These are phyloP conservation scores for Saturnispora sanitii DNA, from an alignment of 805 yeast species.

Conservation along the genomic window DNA sequence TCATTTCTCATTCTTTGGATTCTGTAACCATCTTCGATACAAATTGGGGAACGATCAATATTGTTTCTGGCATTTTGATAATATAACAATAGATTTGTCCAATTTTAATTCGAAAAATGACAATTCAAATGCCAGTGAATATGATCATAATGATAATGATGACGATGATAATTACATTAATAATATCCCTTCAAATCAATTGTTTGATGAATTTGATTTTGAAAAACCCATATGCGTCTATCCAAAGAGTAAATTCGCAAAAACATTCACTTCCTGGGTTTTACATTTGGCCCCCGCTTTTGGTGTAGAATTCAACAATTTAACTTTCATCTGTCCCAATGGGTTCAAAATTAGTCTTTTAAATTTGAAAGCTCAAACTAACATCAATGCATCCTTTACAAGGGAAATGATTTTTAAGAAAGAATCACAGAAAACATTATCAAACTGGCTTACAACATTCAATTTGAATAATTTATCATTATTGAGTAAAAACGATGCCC, in stretches of 20 bases:
- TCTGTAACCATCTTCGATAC: neutral
- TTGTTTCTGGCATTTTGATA: slow-evolving; percentile 1
- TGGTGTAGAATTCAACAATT: slow-evolving; percentile 13
- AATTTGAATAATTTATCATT: slow-evolving; percentile 5
- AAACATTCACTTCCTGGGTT: slow-evolving; percentile 12
- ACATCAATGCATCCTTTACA: slow-evolving; percentile 4
- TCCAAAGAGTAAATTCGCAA: slow-evolving; percentile 11
- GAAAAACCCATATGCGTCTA: slow-evolving; percentile 15
- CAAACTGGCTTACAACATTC: slow-evolving; percentile 9
- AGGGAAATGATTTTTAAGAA: slow-evolving; percentile 4
- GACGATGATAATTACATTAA: neutral
- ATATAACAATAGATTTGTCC: slow-evolving; percentile 1
- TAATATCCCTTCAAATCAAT: neutral
- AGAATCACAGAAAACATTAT: neutral
- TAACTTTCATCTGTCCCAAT: slow-evolving; percentile 7
- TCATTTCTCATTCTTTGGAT: slow-evolving; percentile 7
- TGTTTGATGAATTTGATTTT: slow-evolving; percentile 11
- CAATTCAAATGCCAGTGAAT: neutral
- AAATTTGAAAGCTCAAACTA: slow-evolving; percentile 8
- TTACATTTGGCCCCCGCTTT: slow-evolving; percentile 18
- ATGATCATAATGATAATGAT: neutral
- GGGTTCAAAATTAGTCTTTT: slow-evolving; percentile 2
- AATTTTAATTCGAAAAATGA: neutral
- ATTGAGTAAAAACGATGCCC: neutral
- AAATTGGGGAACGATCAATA: slow-evolving; percentile 1